Conservation (phyloP, 2,329 filamentous ascomycete genomes). For the Colletotrichum falcatum region DNA sequence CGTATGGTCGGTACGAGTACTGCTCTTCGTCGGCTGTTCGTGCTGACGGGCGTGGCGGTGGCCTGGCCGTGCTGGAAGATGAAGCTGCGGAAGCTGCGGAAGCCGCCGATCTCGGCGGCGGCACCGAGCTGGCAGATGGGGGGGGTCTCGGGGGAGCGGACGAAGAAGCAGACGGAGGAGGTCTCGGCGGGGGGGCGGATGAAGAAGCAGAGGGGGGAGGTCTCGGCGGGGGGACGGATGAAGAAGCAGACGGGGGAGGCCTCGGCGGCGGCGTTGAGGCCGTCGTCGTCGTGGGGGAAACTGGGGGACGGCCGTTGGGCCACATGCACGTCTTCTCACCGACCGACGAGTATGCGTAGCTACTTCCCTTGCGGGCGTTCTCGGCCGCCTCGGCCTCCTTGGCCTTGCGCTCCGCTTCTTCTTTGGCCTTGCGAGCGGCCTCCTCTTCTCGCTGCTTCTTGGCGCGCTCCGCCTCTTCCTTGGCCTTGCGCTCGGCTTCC, state of each 20-base stretch:
- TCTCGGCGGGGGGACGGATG: constrained; percentile 29
- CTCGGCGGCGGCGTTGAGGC: constrained; percentile 52
- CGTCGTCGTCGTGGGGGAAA: constrained; percentile 48
- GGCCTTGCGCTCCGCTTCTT: constrained; percentile 49
- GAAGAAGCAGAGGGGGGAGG: constrained; percentile 42
- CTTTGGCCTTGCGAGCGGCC: constrained; percentile 42
- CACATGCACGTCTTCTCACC: constrained; percentile 79
- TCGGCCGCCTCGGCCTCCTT: constrained; percentile 47
- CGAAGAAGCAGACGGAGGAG: constrained; percentile 43
- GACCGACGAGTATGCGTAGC: constrained; percentile 73
- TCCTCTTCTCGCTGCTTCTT: too few species aligned
- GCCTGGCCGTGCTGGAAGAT: constrained; percentile 46
- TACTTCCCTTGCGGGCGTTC: constrained; percentile 57
- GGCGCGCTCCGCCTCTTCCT: constrained; percentile 49
- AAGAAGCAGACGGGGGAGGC: constrained; percentile 43
- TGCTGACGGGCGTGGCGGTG: constrained; percentile 62
- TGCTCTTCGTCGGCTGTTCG: constrained; percentile 73
- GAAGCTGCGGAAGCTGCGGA: constrained; percentile 46
- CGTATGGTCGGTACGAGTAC: constrained; percentile 83
- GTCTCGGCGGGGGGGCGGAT: too few species aligned
- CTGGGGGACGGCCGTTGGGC: constrained; percentile 69
- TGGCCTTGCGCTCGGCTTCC: constrained; percentile 49
- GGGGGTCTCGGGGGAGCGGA: constrained; percentile 41
- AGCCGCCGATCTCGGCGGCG: constrained; percentile 43
- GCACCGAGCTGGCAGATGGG: constrained; percentile 34